A percentile compares a stretch with the other conserved stretches of the same genome.
These are phyloP conservation scores for Pachyrhizus erosus DNA, from an alignment of 306 rosid genomes.

Conservation along the genomic window DNA sequence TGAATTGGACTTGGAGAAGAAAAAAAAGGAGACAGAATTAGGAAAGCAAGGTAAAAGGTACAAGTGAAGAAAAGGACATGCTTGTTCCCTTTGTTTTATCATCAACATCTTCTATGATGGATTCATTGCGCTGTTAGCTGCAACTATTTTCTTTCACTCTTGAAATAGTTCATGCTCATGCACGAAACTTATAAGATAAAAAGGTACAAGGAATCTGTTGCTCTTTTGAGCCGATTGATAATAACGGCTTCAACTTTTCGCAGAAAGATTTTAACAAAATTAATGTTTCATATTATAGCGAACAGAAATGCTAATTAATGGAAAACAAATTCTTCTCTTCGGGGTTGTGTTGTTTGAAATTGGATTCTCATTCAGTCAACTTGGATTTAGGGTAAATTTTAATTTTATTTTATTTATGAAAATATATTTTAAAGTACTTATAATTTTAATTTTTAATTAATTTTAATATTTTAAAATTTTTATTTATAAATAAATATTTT, in stretches of 20 bases:
- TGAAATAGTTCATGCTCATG: neutral
- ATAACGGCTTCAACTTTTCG: neutral
- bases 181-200: neutral
- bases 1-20: slow-evolving; percentile 29
- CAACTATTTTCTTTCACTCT: neutral
- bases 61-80: slow-evolving; percentile 55
- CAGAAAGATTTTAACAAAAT: neutral
- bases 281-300: neutral
- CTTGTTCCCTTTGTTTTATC: slow-evolving; percentile 4
- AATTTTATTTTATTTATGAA: too few species aligned
- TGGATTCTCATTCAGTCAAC: neutral
- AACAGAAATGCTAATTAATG: too few species aligned
- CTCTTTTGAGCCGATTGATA: neutral
- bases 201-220: neutral
- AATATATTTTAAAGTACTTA: too few species aligned
- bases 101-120: slow-evolving; percentile 3
- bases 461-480: too few species aligned
- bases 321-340: neutral
- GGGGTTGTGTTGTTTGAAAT: neutral
- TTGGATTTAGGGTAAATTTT: neutral
- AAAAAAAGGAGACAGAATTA: neutral
- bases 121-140: neutral
- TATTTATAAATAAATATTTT: too few species aligned
- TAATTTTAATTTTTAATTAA: too few species aligned
- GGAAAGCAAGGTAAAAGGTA: slow-evolving; percentile 15